Conservation (phyloP, 192 early-diverging fungal genomes). For the Backusella sp. region DNA sequence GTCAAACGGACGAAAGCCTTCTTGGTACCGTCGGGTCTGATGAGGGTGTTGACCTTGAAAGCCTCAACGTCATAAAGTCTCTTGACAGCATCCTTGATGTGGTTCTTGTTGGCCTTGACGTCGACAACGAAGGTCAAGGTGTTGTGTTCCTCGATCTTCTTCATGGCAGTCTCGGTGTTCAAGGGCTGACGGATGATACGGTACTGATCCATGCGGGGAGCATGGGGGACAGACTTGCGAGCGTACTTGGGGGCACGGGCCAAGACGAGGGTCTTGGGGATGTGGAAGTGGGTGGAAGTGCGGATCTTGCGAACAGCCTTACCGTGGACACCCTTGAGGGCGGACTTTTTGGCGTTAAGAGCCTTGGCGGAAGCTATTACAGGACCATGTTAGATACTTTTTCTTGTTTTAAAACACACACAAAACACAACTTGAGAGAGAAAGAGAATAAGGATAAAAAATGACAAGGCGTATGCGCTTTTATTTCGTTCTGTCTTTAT, state of each 20-base stretch:
- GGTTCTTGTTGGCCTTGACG: slow-evolving; percentile 98
- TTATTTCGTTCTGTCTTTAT: no score
- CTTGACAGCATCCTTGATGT: no score
- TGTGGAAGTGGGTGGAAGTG: slow-evolving; percentile 91
- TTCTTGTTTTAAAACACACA: not conserved
- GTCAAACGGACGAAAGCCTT: slow-evolving; percentile 98
- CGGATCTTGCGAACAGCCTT: slow-evolving; percentile 86
- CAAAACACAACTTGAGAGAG: not conserved
- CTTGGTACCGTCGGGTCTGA: no score
- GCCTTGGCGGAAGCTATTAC: slow-evolving; percentile 65
- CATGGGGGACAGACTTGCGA: slow-evolving; percentile 82
- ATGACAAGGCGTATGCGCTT: no score
- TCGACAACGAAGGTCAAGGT: slow-evolving; percentile 98
- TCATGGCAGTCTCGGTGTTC: slow-evolving; percentile 99
- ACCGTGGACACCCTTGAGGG: slow-evolving; percentile 88
- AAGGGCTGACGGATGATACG: slow-evolving; percentile 87
- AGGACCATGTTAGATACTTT: not conserved
- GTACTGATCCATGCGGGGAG: slow-evolving; percentile 86
- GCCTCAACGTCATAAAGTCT: no score
- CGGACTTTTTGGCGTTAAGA: slow-evolving; percentile 95
- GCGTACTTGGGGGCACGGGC: slow-evolving; percentile 90
- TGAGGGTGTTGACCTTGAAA: no score
- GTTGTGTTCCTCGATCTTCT: slow-evolving; percentile 99
- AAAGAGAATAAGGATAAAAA: no score
- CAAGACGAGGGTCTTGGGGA: slow-evolving; percentile 93